A percentile compares a stretch with the other conserved stretches of the same genome.
Conservation (phyloP, 371 early-diverging fungal genomes). For the Vairimorpha necatrix region DNA sequence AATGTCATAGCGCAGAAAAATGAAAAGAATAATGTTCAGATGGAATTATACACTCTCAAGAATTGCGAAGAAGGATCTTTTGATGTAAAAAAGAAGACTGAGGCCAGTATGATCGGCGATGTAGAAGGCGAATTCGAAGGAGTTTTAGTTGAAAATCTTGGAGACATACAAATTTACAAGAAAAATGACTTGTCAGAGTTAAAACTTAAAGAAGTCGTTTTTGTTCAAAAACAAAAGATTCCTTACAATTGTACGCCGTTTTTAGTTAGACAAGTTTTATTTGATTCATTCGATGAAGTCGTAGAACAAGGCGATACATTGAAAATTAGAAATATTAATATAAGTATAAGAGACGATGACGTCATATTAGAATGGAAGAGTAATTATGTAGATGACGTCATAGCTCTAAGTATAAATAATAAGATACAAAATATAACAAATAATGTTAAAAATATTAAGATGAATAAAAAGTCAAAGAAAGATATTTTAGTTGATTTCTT, state of each 20-base stretch:
- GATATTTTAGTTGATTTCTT: slow-evolving; percentile 39
- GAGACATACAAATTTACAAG: slow-evolving; percentile 32
- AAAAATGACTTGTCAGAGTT: slow-evolving; percentile 26
- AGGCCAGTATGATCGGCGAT: slow-evolving; percentile 39
- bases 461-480: slow-evolving; percentile 32
- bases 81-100: slow-evolving; percentile 70
- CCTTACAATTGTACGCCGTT: slow-evolving; percentile 43
- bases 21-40: slow-evolving; percentile 72
- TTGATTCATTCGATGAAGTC: slow-evolving; percentile 45
- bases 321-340: slow-evolving; percentile 33
- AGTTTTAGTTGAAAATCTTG: slow-evolving; percentile 25
- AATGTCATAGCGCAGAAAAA: slow-evolving; percentile 78
- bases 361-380: slow-evolving; percentile 53
- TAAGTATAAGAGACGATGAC: slow-evolving; percentile 21
- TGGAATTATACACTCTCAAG: slow-evolving; percentile 77
- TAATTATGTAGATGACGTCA: slow-evolving; percentile 51
- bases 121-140: slow-evolving; percentile 46
- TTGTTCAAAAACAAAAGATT: slow-evolving; percentile 53
- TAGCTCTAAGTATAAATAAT: slow-evolving; percentile 48
- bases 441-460: slow-evolving; percentile 33
- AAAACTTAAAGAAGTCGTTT: slow-evolving; percentile 24
- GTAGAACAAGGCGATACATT: slow-evolving; percentile 21
- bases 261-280: slow-evolving; percentile 45
- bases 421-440: slow-evolving; percentile 39
- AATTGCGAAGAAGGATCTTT: slow-evolving; percentile 86